Percentiles rank a stretch among this genome's conserved stretches.
Conservation (phyloP, 2,329 filamentous ascomycete species). For the Pseudogymnoascus sp. region DNA sequence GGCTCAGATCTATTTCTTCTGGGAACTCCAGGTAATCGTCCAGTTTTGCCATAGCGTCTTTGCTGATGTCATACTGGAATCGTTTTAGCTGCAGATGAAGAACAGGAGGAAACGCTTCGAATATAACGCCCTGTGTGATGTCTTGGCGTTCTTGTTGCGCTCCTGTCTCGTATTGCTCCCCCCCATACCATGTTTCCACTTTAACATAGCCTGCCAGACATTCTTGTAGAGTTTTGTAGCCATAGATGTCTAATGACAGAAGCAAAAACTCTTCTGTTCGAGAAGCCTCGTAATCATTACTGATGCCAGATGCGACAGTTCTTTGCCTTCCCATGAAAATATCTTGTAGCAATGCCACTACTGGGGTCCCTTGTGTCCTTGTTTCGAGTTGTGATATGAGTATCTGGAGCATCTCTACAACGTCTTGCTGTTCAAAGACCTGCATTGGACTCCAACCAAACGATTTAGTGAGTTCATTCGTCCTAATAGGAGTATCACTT, state of each 20-base stretch:
- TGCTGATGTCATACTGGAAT: constrained; percentile 94
- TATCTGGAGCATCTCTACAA: constrained; percentile 91
- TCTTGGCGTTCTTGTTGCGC: constrained; percentile 89
- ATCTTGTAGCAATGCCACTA: constrained; percentile 77
- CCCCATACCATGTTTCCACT: constrained; percentile 92
- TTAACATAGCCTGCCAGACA: constrained; percentile 96
- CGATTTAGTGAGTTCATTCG: constrained; percentile 86
- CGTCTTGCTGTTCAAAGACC: constrained; percentile 98
- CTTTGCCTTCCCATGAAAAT: constrained; percentile 98
- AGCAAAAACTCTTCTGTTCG: constrained; percentile 98
- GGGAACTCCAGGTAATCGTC: constrained; percentile 89
- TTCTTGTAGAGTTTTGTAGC: constrained; percentile 84
- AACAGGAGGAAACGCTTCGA: constrained; percentile 88
- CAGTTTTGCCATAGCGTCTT: constrained; percentile 98
- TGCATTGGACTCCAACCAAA: constrained; percentile 98
- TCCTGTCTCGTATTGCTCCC: constrained; percentile 58
- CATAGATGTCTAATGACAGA: constrained; percentile 90
- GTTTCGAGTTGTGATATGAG: constrained; percentile 95
- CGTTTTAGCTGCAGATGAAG: constrained; percentile 92
- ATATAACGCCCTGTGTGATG: constrained; percentile 95
- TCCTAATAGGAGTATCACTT: constrained; percentile 72
- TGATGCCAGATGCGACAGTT: constrained; percentile 97
- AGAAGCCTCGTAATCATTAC: constrained; percentile 94
- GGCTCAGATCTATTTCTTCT: constrained; percentile 72
- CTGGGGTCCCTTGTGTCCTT: constrained; percentile 93